A percentile compares a stretch with the other conserved stretches of the same genome.
phyloP scores from a whole-genome alignment of 2,329 filamentous ascomycete genomes.

The Colletotrichum tropicale region DNA sequence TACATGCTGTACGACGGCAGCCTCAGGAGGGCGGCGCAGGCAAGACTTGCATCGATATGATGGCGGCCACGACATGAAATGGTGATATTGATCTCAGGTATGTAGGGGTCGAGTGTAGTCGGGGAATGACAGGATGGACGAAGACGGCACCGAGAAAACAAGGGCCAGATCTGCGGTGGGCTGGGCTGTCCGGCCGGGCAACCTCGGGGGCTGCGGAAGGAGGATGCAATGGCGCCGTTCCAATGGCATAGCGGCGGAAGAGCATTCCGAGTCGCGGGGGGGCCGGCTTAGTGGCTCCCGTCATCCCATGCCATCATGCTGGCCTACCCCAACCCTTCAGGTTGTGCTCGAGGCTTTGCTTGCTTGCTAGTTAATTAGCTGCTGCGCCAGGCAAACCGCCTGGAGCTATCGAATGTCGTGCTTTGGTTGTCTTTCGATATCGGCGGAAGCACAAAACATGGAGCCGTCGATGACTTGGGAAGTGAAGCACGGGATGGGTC shows the following conservation, averaged over 20 bases:
- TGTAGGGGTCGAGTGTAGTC: neutral
- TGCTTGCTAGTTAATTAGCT: neutral
- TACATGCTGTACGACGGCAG: constrained; percentile 4
- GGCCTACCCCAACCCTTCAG: neutral
- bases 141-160: neutral
- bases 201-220: neutral
- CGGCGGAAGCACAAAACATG: neutral
- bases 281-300: neutral
- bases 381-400: neutral
- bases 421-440: neutral
- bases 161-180: neutral
- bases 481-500: neutral
- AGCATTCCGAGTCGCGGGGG: neutral
- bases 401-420: neutral
- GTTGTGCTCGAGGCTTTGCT: neutral
- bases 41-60: neutral
- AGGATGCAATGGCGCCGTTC: neutral
- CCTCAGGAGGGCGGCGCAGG: neutral
- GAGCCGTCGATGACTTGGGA: neutral
- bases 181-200: neutral
- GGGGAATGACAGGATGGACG: neutral
- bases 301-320: neutral
- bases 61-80: neutral
- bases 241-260: neutral
- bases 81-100: neutral